Evolutionary conservation across 78 protist species (phyloP), one percentile per base, ranked within the genome.

Genomic region (Dictyostelium purpureum): DNA sequence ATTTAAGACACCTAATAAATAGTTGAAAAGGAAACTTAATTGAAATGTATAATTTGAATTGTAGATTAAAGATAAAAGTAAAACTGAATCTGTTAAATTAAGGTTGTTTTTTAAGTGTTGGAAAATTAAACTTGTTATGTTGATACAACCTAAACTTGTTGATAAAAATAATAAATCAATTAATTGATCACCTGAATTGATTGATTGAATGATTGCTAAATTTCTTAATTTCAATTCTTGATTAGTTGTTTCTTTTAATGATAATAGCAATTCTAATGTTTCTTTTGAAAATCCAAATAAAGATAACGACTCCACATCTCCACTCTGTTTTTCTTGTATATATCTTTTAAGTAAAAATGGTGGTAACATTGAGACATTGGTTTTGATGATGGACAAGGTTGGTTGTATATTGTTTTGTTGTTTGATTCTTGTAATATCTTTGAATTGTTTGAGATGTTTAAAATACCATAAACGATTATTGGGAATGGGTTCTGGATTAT

Each of bases 281-380:
- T 63, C 71, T 63, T 63, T 63, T 31, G 42, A 12, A 19, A 63
- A 63, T 28, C 71, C 71, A 63, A 63, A 63, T 63, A 63, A 33
- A 33, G 26, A 24, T 33, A 63, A 33, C 33, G 38, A 33, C 12
- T 63, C 35, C 21, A 26, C 66, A 26, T 26, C 6, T 21, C 66
- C 28, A 26, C 26, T 57, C 2, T 26, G 38, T 57, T 57, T 57
- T 26, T 57, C 26, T 57, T n/a, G n/a, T n/a, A 35, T 26, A 57
- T 26, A 2, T 26, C 21, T 11, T 57, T 63, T 43, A 26, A 33
- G 33, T 63, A 63, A 63, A 14, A 28, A 63, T 63, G 71, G 71
- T 28, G 71, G 71, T 33, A 63, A 63, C 12, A 7, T 28, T 63
- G 42, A 4, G 18, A 14, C 33, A 4, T 38, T 31, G 12, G 71